Evolutionary conservation across 257 asterid genomes (phyloP).

Genomic region (Salvia miltiorrhiza): DNA sequence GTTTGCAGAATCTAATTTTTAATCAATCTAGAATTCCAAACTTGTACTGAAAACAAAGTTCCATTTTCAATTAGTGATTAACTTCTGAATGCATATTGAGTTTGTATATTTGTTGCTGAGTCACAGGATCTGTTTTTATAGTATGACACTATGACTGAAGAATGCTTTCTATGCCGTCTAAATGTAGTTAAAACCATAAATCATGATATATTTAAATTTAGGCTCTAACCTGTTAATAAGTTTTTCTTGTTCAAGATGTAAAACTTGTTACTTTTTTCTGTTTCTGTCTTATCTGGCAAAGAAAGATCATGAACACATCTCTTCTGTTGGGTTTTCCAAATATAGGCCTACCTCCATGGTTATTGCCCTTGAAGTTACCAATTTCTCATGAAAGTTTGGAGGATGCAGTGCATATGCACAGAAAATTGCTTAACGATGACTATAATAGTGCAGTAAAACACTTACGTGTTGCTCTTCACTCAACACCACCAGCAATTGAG

Average conservation of each 20-base stretch:
- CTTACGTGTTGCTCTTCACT: conserved; percentile 57
- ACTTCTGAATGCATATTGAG: neutral
- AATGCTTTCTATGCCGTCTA: neutral
- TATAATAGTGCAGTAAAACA: conserved; percentile 57
- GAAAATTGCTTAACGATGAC: conserved; percentile 42
- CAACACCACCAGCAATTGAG: conserved; percentile 57
- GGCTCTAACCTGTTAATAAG: neutral
- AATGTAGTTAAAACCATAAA: neutral
- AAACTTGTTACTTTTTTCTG: neutral
- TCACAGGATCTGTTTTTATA: neutral
- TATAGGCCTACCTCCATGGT: conserved; percentile 76
- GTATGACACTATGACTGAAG: neutral
- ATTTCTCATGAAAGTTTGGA: conserved; percentile 52
- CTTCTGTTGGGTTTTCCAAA: conserved; percentile 2
- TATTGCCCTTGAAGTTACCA: conserved; percentile 72
- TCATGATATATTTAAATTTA: neutral
- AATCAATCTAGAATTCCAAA: neutral
- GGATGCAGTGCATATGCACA: conserved; percentile 42
- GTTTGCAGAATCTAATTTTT: neutral
- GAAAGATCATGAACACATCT: conserved; percentile 13
- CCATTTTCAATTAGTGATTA: neutral
- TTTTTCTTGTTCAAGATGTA: conserved; percentile 1
- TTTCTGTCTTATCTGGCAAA: conserved; percentile 13
- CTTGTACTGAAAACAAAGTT: neutral
- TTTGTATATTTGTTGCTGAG: neutral